phyloP scores from a whole-genome alignment of 2,329 filamentous ascomycete genomes.

The Taxawa tesnikishii region DNA sequence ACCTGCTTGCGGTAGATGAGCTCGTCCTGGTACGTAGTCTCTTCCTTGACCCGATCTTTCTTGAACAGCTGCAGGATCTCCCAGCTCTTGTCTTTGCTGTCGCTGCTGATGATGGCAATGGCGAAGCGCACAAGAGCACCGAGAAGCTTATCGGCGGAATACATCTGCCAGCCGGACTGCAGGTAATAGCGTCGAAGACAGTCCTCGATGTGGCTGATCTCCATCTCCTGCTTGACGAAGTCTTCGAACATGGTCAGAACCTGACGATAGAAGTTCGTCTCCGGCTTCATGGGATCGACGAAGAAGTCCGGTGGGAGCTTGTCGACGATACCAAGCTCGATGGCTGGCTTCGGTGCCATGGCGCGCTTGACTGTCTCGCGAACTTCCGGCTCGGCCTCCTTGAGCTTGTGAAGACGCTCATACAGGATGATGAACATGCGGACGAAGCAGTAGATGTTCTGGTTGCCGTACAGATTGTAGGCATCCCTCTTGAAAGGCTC shows the following conservation, averaged over 20 bases:
- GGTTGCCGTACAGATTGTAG: conserved; percentile 86
- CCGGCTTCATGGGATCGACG: conserved; percentile 44
- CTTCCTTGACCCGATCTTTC: conserved; percentile 65
- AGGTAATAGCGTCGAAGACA: conserved; percentile 86
- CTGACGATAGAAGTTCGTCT: conserved; percentile 71
- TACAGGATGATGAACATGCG: conserved; percentile 88
- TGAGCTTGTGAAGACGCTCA: conserved; percentile 69
- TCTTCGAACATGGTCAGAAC: conserved; percentile 79
- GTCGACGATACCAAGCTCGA: conserved; percentile 71
- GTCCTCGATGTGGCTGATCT: conserved; percentile 77
- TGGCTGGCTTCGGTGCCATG: conserved; percentile 65
- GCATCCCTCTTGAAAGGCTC: conserved; percentile 68
- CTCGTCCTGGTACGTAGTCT: conserved; percentile 81
- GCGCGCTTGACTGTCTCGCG: conserved; percentile 61
- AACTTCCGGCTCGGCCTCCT: conserved; percentile 64
- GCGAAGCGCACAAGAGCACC: conserved; percentile 70
- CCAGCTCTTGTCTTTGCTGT: conserved; percentile 84
- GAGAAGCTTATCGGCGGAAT: conserved; percentile 83
- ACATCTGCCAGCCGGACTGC: conserved; percentile 81
- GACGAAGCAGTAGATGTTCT: conserved; percentile 89
- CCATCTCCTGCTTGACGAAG: conserved; percentile 62
- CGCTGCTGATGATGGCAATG: conserved; percentile 69
- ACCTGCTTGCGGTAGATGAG: conserved; percentile 84
- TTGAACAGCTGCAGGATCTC: conserved; percentile 85
- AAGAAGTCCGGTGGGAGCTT: conserved; percentile 69